Percentiles rank a stretch among this genome's conserved stretches.
These are phyloP conservation scores for Backusella luteola DNA, from an alignment of 192 early-diverging fungal genomes.

Conservation along the genomic window DNA sequence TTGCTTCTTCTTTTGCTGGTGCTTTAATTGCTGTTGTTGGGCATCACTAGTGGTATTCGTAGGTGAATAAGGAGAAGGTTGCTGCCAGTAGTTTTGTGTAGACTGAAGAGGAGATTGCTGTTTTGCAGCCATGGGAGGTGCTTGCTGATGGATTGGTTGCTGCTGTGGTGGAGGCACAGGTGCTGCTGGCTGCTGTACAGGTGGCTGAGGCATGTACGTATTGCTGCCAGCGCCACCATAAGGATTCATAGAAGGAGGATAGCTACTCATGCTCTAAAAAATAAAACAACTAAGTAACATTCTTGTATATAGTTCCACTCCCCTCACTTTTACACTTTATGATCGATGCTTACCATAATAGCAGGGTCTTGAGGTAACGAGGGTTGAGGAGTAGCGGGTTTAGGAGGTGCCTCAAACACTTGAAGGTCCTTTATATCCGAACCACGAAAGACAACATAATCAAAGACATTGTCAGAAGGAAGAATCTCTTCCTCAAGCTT, in stretches of 20 bases:
- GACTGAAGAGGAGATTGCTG: constrained; percentile 33
- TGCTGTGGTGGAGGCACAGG: not conserved
- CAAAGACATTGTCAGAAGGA: constrained; percentile 81
- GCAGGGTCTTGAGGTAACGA: constrained; percentile 83
- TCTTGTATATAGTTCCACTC: not conserved
- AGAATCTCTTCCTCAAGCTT: constrained; percentile 84
- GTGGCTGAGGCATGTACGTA: constrained; percentile 18
- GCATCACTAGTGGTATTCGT: not conserved
- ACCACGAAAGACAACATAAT: constrained; percentile 92
- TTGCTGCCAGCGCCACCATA: constrained; percentile 34
- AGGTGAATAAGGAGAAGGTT: constrained; percentile 28
- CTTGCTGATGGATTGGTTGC: constrained; percentile 11
- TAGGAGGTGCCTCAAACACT: constrained; percentile 55
- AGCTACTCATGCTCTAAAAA: constrained; percentile 29
- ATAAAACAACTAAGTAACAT: constrained; percentile 1
- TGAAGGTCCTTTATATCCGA: constrained; percentile 89
- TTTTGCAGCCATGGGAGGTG: constrained; percentile 15
- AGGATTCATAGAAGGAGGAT: constrained; percentile 34
- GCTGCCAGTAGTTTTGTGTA: constrained; percentile 13
- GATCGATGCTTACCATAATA: constrained; percentile 45
- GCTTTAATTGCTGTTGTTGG: constrained; percentile 15
- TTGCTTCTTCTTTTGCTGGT: not conserved
- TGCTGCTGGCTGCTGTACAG: constrained; percentile 14
- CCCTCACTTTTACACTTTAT: not conserved
- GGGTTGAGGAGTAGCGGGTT: constrained; percentile 47